Conservation (phyloP, 2,329 filamentous ascomycete species). For the Fusarium neocosmosporiellum region DNA sequence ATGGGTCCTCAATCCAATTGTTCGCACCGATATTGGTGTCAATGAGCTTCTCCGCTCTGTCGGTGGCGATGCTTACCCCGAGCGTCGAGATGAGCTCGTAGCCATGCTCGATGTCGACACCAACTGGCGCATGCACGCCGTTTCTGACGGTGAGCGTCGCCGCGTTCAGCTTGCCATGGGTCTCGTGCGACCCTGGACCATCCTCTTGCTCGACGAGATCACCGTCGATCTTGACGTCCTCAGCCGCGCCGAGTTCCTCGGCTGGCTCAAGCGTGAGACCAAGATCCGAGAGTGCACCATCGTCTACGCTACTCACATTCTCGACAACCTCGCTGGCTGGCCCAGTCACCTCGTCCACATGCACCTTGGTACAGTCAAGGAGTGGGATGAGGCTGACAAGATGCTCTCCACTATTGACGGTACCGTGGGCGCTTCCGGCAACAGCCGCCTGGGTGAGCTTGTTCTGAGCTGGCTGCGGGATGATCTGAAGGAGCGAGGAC, state of each 20-base stretch:
- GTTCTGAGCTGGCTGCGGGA: slow-evolving; percentile 88
- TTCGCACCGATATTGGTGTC: slow-evolving; percentile 94
- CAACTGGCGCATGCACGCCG: slow-evolving; percentile 94
- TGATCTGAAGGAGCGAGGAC: slow-evolving; percentile 83
- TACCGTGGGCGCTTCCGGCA: slow-evolving; percentile 64
- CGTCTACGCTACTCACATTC: slow-evolving; percentile 96
- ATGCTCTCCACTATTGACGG: slow-evolving; percentile 69
- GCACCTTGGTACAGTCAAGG: slow-evolving; percentile 87
- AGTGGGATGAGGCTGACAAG: slow-evolving; percentile 80
- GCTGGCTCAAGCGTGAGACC: slow-evolving; percentile 88
- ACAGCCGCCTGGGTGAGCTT: slow-evolving; percentile 86
- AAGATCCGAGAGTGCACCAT: slow-evolving; percentile 86
- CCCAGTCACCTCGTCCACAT: slow-evolving; percentile 97
- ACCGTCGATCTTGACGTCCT: slow-evolving; percentile 96
- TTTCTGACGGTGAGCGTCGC: slow-evolving; percentile 90
- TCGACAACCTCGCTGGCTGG: slow-evolving; percentile 95
- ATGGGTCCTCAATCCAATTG: slow-evolving; percentile 98
- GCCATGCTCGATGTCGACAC: slow-evolving; percentile 91
- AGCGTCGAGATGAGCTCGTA: slow-evolving; percentile 87
- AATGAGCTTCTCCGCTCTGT: slow-evolving; percentile 85
- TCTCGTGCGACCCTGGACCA: slow-evolving; percentile 87
- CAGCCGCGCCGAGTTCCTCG: slow-evolving; percentile 84
- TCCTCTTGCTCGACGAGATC: slow-evolving; percentile 93
- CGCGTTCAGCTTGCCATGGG: slow-evolving; percentile 98
- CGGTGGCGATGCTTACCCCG: slow-evolving; percentile 85